Percentiles rank a stretch among this genome's conserved stretches.
Conservation (phyloP, 257 asterid genomes). For the Schizonepeta tenuifolia region DNA sequence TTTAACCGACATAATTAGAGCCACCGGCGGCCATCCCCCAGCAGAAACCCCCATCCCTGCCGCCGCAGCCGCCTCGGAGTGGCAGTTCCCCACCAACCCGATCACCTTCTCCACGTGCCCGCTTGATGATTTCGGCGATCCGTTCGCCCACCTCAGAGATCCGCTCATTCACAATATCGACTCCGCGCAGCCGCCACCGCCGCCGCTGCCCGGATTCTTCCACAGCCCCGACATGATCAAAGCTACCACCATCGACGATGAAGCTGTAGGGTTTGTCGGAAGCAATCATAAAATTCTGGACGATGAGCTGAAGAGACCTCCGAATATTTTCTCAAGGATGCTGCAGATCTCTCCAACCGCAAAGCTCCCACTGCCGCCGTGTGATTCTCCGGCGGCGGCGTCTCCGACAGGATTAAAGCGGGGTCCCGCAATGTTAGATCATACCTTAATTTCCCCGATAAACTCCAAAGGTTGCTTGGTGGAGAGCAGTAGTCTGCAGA, state of each 20-base stretch:
- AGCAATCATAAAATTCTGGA: conserved; percentile 20
- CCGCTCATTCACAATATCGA: conserved; percentile 58
- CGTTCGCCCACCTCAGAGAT: conserved; percentile 67
- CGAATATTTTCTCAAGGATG: conserved; percentile 70
- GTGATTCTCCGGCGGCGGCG: conserved; percentile 37
- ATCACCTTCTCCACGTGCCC: conserved; percentile 38
- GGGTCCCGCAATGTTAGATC: conserved; percentile 31
- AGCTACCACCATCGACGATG: neutral
- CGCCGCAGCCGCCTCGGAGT: conserved; percentile 32
- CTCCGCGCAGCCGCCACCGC: neutral
- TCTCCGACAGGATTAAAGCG: conserved; percentile 31
- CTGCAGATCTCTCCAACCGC: conserved; percentile 71
- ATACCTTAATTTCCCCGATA: conserved; percentile 32
- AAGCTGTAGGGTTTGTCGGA: conserved; percentile 15
- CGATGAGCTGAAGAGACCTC: conserved; percentile 49
- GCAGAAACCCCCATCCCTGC: conserved; percentile 6
- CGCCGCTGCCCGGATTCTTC: conserved; percentile 39
- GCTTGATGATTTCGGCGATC: conserved; percentile 75
- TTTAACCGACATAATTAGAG: conserved; percentile 73
- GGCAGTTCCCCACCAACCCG: conserved; percentile 55
- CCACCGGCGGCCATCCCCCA: conserved; percentile 34
- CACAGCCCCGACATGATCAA: conserved; percentile 28
- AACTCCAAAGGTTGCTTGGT: conserved; percentile 54
- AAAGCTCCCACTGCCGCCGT: conserved; percentile 42
- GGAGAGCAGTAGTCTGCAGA: conserved; percentile 63